Percentiles rank a stretch among this genome's conserved stretches.
These are phyloP conservation scores for Venustampulla echinocandica DNA, from an alignment of 495 filamentous ascomycete species.

Conservation along the genomic window DNA sequence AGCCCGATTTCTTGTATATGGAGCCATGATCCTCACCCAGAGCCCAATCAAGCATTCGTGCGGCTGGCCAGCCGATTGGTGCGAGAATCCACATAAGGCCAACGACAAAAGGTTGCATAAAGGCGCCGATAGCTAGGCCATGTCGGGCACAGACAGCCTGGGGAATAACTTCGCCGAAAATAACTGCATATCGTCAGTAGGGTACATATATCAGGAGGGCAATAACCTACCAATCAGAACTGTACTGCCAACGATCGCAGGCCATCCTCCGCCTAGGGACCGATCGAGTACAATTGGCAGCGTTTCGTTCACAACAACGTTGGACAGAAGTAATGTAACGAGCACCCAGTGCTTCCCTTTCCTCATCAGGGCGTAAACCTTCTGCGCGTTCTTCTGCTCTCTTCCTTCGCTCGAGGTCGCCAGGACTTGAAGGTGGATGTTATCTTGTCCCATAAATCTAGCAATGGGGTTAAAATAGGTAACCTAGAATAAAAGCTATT, in stretches of 20 bases:
- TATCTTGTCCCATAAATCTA: slow-evolving; percentile 78
- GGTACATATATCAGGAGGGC: not conserved
- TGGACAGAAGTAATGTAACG: slow-evolving; percentile 85
- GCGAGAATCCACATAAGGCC: slow-evolving; percentile 78
- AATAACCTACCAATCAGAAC: slow-evolving; percentile 71
- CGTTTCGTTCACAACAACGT: slow-evolving; percentile 98
- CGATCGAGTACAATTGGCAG: slow-evolving; percentile 91
- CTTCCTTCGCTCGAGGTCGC: slow-evolving; percentile 63
- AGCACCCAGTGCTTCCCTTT: slow-evolving; percentile 98
- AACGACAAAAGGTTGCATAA: slow-evolving; percentile 83
- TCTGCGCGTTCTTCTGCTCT: slow-evolving; percentile 73
- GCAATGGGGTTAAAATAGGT: not conserved
- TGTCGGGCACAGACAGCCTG: slow-evolving; percentile 96
- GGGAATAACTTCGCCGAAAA: slow-evolving; percentile 93
- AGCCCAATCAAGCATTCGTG: slow-evolving; percentile 65
- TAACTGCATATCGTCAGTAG: slow-evolving; percentile 53
- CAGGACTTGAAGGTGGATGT: slow-evolving; percentile 95
- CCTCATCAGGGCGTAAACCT: slow-evolving; percentile 71
- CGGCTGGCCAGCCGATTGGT: slow-evolving; percentile 69
- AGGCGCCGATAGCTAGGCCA: slow-evolving; percentile 91
- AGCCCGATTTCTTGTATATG: slow-evolving; percentile 74
- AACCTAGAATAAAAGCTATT: not conserved
- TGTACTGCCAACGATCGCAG: slow-evolving; percentile 86
- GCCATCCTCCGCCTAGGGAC: slow-evolving; percentile 88
- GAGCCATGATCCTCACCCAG: slow-evolving; percentile 78